A percentile compares a stretch with the other conserved stretches of the same genome.
Conservation (phyloP, 805 yeast genomes). For the Henningerozyma blattae region DNA sequence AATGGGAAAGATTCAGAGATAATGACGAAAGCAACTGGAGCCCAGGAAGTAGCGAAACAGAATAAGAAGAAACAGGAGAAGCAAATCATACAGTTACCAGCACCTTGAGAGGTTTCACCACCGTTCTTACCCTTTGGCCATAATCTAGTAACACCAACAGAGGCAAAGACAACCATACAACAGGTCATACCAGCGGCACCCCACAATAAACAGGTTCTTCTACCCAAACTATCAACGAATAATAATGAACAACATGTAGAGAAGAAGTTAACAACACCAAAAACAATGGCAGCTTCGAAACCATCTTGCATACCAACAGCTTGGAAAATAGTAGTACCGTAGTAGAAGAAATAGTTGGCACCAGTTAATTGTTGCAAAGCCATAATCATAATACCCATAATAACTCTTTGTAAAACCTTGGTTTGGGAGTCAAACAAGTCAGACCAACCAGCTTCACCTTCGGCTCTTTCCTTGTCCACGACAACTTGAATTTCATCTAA, state of each 20-base stretch:
- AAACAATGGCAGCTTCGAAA: conserved; percentile 43
- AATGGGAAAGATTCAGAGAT: conserved; percentile 63
- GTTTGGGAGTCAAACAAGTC: conserved; percentile 60
- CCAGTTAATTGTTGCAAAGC: conserved; percentile 59
- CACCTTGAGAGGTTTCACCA: conserved; percentile 34
- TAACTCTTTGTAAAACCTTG: conserved; percentile 36
- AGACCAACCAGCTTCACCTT: conserved; percentile 55
- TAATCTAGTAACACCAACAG: conserved; percentile 42
- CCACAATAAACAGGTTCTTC: conserved; percentile 33
- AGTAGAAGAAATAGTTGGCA: conserved; percentile 55
- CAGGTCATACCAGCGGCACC: conserved; percentile 38
- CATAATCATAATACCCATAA: conserved; percentile 45
- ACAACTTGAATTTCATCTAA: conserved; percentile 46
- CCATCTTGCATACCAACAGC: conserved; percentile 50
- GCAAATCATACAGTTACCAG: conserved; percentile 60
- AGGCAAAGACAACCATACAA: conserved; percentile 37
- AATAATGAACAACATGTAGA: conserved; percentile 42
- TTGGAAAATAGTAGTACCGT: conserved; percentile 49
- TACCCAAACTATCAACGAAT: conserved; percentile 42
- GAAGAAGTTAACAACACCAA: conserved; percentile 47
- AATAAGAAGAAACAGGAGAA: conserved; percentile 58
- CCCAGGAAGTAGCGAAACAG: conserved; percentile 71
- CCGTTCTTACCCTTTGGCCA: conserved; percentile 27
- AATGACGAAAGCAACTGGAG: conserved; percentile 54
- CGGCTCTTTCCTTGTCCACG: conserved; percentile 45